A percentile compares a stretch with the other conserved stretches of the same genome.
Evolutionary conservation across 331 rosid genomes (phyloP).

Genomic region (Cydonia oblonga): DNA sequence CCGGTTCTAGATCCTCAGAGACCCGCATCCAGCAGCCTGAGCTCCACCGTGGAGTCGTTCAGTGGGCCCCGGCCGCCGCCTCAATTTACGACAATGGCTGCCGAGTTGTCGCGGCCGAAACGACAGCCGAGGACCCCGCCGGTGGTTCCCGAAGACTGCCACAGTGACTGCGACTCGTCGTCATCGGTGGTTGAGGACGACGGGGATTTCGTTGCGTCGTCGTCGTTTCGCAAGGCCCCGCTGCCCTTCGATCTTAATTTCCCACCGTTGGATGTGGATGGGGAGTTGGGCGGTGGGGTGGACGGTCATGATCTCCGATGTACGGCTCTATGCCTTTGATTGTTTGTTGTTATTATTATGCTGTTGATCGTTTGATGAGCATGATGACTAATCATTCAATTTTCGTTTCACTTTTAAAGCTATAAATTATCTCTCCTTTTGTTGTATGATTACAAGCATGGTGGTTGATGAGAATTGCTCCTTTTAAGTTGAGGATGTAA

Average conservation of each 20-base stretch:
- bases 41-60: slow-evolving; percentile 80
- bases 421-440: not conserved
- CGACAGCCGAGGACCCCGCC: slow-evolving; percentile 56
- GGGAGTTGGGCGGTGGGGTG: slow-evolving; percentile 9
- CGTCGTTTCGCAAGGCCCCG: slow-evolving; percentile 34
- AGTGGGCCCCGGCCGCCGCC: slow-evolving; percentile 61
- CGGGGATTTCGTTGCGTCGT: slow-evolving; percentile 34
- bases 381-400: slow-evolving; percentile 26
- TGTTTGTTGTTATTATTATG: not conserved
- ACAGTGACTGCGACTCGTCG: slow-evolving; percentile 81
- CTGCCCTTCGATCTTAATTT: slow-evolving; percentile 64
- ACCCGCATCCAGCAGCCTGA: slow-evolving; percentile 65
- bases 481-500: no score
- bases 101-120: slow-evolving; percentile 15
- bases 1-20: slow-evolving; percentile 40
- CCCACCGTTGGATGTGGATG: slow-evolving; percentile 43
- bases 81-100: not conserved
- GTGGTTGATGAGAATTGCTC: slow-evolving; percentile 2
- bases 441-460: not conserved
- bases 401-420: not conserved
- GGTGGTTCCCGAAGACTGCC: slow-evolving; percentile 63
- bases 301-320: slow-evolving; percentile 44
- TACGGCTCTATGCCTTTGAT: slow-evolving; percentile 73
- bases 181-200: slow-evolving; percentile 66
- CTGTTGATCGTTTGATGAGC: slow-evolving; percentile 8